Base-by-base conservation (phyloP, 768 basidiomycete species). In the Lactarius evosmus region DNA sequence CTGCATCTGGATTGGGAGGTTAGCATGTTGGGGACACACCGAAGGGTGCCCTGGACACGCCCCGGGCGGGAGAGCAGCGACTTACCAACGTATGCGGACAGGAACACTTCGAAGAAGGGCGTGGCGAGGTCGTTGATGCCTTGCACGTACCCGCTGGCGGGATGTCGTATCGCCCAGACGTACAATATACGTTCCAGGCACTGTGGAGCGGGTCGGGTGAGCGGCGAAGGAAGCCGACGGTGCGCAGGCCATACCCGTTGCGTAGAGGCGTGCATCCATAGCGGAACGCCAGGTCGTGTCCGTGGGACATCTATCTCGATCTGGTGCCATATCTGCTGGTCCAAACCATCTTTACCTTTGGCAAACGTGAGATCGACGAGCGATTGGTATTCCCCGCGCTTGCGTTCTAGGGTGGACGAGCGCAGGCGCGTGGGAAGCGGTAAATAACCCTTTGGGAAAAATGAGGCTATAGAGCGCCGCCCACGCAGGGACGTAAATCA, bases 241-340 rank as follows among this genome's bases (percentile, higher is more conserved):
- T 19, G 44, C 27, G 11, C 22, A 22, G 4, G 30, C 73, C 86
- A 71, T 75, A 94, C 95, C 69, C 95, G 80, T 73, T 98, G 97
- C 4, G 97, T 95, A 22, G 85, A 83, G 30, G 80, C 85, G 70
- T 92, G 86, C 85, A 92, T 90, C 97, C 97, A 99, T 25, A 99
- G 76, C 38, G 79, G 82, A 12, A 96, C 87, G 25, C 95, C 95
- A 19, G 97, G 95, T 56, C 95, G 78, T 41, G 97, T 99, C 58
- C 97, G 82, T 12, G 97, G 97, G 7, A 98, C 96, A 71, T 99
- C 97, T 64, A 98, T 98, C 72, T 94, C 93, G 69, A 98, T 98
- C 75, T 99, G 97, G 76, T 98, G 97, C 97, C 97, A 98, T 72
- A 98, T 96, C 75, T 93, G 91, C 70, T 95, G 93, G 75, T 99